Conservation (phyloP, 139 green algal species). For the Nannochloris sp. region DNA sequence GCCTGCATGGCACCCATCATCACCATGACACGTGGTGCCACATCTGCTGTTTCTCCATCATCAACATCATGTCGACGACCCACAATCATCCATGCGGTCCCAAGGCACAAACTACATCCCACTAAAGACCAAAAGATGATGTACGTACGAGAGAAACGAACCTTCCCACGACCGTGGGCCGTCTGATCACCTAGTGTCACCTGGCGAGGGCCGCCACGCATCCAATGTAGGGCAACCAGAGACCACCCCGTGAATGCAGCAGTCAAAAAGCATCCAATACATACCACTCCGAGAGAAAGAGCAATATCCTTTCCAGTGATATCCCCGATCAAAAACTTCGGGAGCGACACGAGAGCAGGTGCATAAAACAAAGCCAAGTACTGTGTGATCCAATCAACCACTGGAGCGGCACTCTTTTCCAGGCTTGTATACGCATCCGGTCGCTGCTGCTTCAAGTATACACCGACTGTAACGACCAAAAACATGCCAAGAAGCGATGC, state of each 20-base stretch:
- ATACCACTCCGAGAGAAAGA: background rate
- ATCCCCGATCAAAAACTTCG: constrained; percentile 38
- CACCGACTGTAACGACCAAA: background rate
- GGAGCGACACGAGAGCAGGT: constrained; percentile 71
- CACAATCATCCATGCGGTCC: background rate
- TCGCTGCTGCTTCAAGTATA: background rate
- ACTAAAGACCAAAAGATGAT: too few relatives aligned
- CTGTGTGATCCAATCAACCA: constrained; percentile 66
- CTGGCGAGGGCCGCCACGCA: too few relatives aligned
- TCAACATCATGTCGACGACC: background rate
- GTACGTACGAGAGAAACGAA: too few relatives aligned
- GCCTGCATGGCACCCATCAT: too few relatives aligned
- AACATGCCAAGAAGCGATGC: too few relatives aligned
- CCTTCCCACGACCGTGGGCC: too few relatives aligned
- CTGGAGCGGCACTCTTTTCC: constrained; percentile 25
- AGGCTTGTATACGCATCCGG: background rate
- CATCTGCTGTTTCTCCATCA: too few relatives aligned
- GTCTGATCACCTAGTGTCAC: too few relatives aligned
- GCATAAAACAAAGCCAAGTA: constrained; percentile 91
- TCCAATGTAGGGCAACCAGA: too few relatives aligned
- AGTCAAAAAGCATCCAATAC: constrained; percentile 7
- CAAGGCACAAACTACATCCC: background rate
- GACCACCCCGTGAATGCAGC: background rate
- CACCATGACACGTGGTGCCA: too few relatives aligned
- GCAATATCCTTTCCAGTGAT: background rate